Evolutionary conservation across 2,329 filamentous ascomycete species (phyloP).

Genomic region (Pyrenophora teres): DNA sequence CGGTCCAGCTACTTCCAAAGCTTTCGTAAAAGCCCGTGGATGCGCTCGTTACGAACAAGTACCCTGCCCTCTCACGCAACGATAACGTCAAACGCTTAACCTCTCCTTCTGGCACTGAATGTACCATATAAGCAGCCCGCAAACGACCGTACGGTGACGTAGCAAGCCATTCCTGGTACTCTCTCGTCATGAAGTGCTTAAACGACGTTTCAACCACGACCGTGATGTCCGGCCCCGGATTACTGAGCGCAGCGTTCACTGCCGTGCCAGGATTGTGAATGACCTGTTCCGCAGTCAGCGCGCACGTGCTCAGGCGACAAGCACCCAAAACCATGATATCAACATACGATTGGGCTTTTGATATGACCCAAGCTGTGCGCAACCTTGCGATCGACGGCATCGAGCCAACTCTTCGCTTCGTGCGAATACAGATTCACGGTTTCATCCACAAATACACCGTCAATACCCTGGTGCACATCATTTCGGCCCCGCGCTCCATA

Average conservation of each 20-base stretch:
- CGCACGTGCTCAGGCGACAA: no score
- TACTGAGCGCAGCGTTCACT: slow-evolving; percentile 24
- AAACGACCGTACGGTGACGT: slow-evolving; percentile 28
- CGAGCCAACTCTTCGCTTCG: slow-evolving; percentile 25
- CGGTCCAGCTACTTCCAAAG: slow-evolving; percentile 28
- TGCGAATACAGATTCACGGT: slow-evolving; percentile 44
- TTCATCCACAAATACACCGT: slow-evolving; percentile 60
- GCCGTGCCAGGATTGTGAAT: slow-evolving; percentile 41
- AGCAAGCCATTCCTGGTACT: slow-evolving; percentile 34
- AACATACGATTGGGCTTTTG: slow-evolving; percentile 18
- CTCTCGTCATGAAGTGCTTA: slow-evolving; percentile 17
- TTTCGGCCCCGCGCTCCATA: slow-evolving; percentile 52
- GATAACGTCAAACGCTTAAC: slow-evolving; percentile 16
- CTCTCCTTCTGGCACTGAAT: slow-evolving; percentile 26
- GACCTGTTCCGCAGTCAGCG: slow-evolving; percentile 17
- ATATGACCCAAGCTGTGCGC: slow-evolving; percentile 10
- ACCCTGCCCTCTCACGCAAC: slow-evolving; percentile 23
- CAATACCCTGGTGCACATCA: slow-evolving; percentile 44
- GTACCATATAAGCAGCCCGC: slow-evolving; percentile 33
- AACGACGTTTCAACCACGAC: slow-evolving; percentile 33
- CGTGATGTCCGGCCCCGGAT: slow-evolving; percentile 33
- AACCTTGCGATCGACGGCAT: slow-evolving; percentile 22
- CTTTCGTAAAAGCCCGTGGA: slow-evolving; percentile 25
- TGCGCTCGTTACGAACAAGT: slow-evolving; percentile 37
- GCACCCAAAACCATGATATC: no score